Evolutionary conservation across 2,329 filamentous ascomycete species (phyloP).

Genomic region (Geosmithia flava): DNA sequence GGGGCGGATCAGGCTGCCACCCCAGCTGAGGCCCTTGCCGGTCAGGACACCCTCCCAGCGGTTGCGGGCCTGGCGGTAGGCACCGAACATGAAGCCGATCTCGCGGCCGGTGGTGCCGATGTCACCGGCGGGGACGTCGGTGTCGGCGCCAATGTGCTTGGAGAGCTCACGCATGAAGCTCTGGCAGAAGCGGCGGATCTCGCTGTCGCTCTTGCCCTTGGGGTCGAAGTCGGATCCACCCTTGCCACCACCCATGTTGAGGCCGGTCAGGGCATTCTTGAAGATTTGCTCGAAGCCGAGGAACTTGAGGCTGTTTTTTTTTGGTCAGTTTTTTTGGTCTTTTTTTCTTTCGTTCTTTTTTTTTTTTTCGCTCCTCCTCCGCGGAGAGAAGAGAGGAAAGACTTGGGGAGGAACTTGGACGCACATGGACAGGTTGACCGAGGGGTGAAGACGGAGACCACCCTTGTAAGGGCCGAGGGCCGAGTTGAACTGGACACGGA

Average conservation of each 20-base stretch:
- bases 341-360: not conserved
- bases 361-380: not conserved
- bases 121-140: slow-evolving; percentile 92
- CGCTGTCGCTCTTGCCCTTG: slow-evolving; percentile 94
- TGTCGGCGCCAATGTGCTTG: slow-evolving; percentile 93
- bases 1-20: slow-evolving; percentile 84
- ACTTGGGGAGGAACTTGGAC: no score
- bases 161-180: slow-evolving; percentile 92
- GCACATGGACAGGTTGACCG: slow-evolving; percentile 61
- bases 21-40: slow-evolving; percentile 88
- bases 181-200: slow-evolving; percentile 95
- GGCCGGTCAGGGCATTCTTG: slow-evolving; percentile 96
- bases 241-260: slow-evolving; percentile 86
- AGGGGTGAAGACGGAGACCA: slow-evolving; percentile 87
- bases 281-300: slow-evolving; percentile 99
- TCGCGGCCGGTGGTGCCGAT: slow-evolving; percentile 89
- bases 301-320: slow-evolving; percentile 61
- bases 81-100: slow-evolving; percentile 89
- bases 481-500: slow-evolving; percentile 97
- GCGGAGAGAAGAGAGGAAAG: no score
- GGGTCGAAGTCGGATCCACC: slow-evolving; percentile 97
- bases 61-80: slow-evolving; percentile 81
- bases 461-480: slow-evolving; percentile 97
- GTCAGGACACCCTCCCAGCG: slow-evolving; percentile 93
- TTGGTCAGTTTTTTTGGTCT: slow-evolving; percentile 24